A percentile compares a stretch with the other conserved stretches of the same genome.
Evolutionary conservation across 768 basidiomycete genomes (phyloP).

Genomic region (Trametopsis cervina): DNA sequence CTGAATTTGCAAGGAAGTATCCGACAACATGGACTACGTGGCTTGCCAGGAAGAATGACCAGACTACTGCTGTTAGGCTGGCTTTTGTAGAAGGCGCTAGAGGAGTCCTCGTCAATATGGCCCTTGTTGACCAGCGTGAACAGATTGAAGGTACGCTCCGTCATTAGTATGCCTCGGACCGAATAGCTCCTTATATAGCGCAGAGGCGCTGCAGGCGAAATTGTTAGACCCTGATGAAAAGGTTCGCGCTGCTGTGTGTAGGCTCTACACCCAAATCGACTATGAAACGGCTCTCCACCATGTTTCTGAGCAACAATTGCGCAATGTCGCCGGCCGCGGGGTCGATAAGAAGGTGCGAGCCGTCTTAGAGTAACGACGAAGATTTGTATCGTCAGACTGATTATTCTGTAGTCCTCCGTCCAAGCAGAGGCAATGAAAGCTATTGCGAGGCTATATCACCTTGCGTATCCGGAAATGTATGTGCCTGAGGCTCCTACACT

Average conservation of each 20-base stretch:
- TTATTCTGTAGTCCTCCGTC: slow-evolving; percentile 43
- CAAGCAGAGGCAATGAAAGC: slow-evolving; percentile 72
- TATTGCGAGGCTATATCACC: slow-evolving; percentile 69
- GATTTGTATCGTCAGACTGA: neutral
- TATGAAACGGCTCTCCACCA: slow-evolving; percentile 88
- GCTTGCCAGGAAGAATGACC: slow-evolving; percentile 76
- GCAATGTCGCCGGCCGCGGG: slow-evolving; percentile 60
- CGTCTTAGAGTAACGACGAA: too few species aligned
- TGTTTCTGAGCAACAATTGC: slow-evolving; percentile 56
- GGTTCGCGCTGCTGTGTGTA: slow-evolving; percentile 80
- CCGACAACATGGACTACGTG: slow-evolving; percentile 82
- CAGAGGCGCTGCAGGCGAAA: slow-evolving; percentile 55
- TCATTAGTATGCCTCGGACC: too few species aligned
- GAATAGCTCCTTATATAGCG: neutral
- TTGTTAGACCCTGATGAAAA: slow-evolving; percentile 87
- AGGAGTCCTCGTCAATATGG: slow-evolving; percentile 45
- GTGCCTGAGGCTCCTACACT: slow-evolving; percentile 22
- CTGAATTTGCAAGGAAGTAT: slow-evolving; percentile 74
- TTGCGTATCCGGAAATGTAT: slow-evolving; percentile 88
- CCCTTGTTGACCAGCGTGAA: slow-evolving; percentile 57
- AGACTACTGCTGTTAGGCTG: slow-evolving; percentile 59
- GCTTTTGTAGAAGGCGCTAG: slow-evolving; percentile 69
- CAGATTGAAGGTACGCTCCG: slow-evolving; percentile 60
- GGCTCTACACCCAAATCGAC: slow-evolving; percentile 74
- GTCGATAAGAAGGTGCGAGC: slow-evolving; percentile 76